phyloP scores from a whole-genome alignment of 1,284 basidiomycete genomes.

The Singerocomus rubriflavus region DNA sequence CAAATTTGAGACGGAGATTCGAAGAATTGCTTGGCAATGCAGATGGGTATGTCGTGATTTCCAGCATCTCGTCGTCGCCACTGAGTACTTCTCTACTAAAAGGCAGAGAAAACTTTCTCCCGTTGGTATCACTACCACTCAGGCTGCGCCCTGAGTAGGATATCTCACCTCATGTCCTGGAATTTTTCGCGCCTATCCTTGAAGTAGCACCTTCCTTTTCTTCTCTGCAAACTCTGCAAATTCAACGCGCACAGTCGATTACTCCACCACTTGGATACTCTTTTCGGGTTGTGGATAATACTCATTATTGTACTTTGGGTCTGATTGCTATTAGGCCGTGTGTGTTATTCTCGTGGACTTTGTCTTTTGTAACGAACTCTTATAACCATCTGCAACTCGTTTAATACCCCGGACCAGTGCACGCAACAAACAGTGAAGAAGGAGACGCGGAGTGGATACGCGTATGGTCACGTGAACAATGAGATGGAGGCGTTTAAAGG shows the following conservation, averaged over 20 bases:
- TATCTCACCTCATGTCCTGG: not conserved
- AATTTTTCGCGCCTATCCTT: not conserved
- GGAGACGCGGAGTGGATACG: not conserved
- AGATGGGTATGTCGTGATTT: constrained; percentile 19
- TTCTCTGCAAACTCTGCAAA: not conserved
- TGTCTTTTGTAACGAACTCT: too few relatives aligned
- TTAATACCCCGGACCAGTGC: not conserved
- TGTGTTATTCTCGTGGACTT: too few relatives aligned
- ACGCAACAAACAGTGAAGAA: too few relatives aligned
- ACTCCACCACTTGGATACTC: not conserved
- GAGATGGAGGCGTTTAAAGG: constrained; percentile 15
- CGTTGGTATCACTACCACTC: constrained; percentile 9
- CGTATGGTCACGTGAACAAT: constrained; percentile 23
- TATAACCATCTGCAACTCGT: too few relatives aligned
- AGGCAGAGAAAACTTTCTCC: constrained; percentile 24
- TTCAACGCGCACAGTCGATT: not conserved
- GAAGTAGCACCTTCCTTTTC: not conserved
- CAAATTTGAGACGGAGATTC: constrained; percentile 30
- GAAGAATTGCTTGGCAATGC: constrained; percentile 41
- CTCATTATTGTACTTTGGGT: not conserved
- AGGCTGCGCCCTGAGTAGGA: not conserved
- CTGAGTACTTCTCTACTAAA: not conserved
- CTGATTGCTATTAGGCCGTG: not conserved
- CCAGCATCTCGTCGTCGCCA: not conserved
- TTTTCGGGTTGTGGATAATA: not conserved